These are phyloP conservation scores for Chlamydomonas asymmetrica DNA, from an alignment of 139 green algal genomes.

Conservation along the genomic window DNA sequence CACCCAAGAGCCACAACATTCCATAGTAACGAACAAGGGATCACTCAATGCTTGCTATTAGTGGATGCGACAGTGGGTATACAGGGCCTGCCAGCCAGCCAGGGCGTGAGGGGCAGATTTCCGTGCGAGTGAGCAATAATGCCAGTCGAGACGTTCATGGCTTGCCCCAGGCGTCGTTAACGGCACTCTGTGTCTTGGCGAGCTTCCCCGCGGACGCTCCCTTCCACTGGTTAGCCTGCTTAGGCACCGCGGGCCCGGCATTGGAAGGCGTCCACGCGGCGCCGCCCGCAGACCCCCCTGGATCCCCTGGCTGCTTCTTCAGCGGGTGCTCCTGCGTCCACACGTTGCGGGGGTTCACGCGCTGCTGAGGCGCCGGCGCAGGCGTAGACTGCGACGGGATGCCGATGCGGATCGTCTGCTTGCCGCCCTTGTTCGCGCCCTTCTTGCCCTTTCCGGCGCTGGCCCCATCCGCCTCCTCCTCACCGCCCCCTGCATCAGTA, in stretches of 20 bases:
- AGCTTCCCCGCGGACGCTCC: constrained; percentile 22
- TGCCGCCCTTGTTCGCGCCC: constrained; percentile 30
- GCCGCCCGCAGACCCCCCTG: not conserved
- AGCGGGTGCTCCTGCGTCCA: constrained; percentile 20
- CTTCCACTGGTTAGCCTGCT: constrained; percentile 23
- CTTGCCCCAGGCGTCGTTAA: constrained; percentile 36
- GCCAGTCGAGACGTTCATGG: too few relatives aligned
- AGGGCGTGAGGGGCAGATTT: not conserved
- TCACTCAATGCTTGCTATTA: not conserved
- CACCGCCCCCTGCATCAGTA: not conserved
- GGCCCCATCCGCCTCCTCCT: not conserved
- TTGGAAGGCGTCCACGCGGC: not conserved
- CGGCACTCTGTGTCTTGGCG: constrained; percentile 16
- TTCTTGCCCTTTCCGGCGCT: constrained; percentile 24
- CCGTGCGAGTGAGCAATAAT: not conserved
- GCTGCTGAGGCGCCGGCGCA: not conserved
- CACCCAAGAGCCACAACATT: too few relatives aligned
- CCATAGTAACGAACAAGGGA: not conserved
- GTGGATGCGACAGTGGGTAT: not conserved
- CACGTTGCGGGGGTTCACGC: constrained; percentile 11
- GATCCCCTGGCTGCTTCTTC: not conserved
- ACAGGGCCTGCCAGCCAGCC: not conserved
- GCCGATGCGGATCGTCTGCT: constrained; percentile 21
- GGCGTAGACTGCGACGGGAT: not conserved
- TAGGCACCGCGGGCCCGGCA: not conserved